Conservation (phyloP, 2,329 filamentous ascomycete species). For the Grosmannia serpens region DNA sequence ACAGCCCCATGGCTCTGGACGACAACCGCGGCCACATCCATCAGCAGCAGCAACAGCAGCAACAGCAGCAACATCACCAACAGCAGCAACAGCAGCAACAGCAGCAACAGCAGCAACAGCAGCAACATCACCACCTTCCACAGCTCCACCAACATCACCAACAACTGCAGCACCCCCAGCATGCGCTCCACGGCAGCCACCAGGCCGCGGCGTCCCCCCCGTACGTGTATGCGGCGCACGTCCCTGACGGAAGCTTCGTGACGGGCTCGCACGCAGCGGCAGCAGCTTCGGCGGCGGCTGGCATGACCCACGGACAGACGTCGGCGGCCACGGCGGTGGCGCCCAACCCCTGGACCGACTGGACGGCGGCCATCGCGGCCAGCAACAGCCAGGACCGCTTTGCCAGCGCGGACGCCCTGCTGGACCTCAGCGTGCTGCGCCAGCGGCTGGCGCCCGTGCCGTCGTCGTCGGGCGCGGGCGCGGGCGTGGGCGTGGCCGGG, state of each 20-base stretch:
- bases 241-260: slow-evolving; percentile 10
- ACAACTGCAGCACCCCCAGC: neutral
- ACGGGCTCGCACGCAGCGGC: neutral
- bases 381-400: slow-evolving; percentile 32
- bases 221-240: slow-evolving; percentile 3
- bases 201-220: neutral
- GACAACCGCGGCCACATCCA: neutral
- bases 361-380: slow-evolving; percentile 39
- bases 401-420: slow-evolving; percentile 31
- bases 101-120: neutral
- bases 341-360: slow-evolving; percentile 40
- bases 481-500: slow-evolving; percentile 10
- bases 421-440: slow-evolving; percentile 30
- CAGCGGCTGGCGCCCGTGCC: slow-evolving; percentile 4
- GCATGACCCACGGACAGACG: no score
- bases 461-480: neutral
- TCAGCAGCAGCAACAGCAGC: neutral
- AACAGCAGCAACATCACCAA: neutral
- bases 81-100: neutral
- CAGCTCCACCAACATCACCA: slow-evolving; percentile 7
- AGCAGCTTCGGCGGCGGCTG: neutral
- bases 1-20: neutral
- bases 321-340: neutral
- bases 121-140: neutral
- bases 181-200: no score